Evolutionary conservation across 2,329 filamentous ascomycete species (phyloP), one percentile per base, ranked within the genome.

Genomic region (Talaromyces funiculosus): DNA sequence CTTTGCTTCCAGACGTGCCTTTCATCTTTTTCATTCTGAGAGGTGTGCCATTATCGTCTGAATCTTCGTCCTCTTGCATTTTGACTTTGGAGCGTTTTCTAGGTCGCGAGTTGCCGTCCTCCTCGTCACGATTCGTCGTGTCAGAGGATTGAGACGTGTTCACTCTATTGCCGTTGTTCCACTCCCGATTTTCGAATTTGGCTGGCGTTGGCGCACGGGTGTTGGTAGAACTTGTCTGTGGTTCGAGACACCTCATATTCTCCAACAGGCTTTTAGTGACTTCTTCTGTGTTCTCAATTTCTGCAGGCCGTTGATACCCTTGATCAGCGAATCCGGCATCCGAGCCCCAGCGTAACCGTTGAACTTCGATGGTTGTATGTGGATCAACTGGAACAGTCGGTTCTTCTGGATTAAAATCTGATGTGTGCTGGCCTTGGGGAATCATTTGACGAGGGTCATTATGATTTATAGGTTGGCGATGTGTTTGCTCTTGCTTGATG

Each of bases 291-390:
- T 84, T 84, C 38, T 87, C 85, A 65, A 83, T 81, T 61, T 80
- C 75, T 6, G 81, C 78, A 9, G 78, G 77, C 0, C 86, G 82
- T 6, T 83, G 75, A 66, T 86, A 90, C n/a, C 80, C 81, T 66
- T 84, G 82, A 5, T 79, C 71, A 63, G 77, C 80, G 69, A 90
- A 90, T 61, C 78, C 84, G n/a, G 80, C 71, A 71, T 90, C 88
- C 0, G 88, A 88, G 9, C 88, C 88, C 83, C 85, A 90, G 63
- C 84, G 82, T 47, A 88, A 78, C 57, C 72, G 68, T 10, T 71
- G 69, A 20, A 67, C 67, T 79, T 67, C 78, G 61, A 73, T 70
- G 57, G 69, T 74, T 37, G 73, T 73, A 67, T 72, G 73, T 62
- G 73, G 72, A 62, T 73, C 73, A n/a, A 42, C 60, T 20, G 66